phyloP scores from a whole-genome alignment of 1,139 yeast genomes.

The Blastobotrys malaysiensis region DNA sequence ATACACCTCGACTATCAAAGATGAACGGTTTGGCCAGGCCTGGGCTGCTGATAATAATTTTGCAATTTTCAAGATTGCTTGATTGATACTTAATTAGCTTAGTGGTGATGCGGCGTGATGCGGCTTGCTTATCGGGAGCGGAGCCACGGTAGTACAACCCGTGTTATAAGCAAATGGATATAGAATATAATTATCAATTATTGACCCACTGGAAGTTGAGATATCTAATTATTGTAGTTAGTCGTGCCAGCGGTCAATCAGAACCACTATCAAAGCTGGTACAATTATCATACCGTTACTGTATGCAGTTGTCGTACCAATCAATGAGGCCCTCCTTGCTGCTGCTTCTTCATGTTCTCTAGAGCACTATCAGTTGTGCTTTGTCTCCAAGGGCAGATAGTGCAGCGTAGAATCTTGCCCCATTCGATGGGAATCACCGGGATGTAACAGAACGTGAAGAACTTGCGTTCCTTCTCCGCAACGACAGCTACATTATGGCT shows the following conservation, averaged over 20 bases:
- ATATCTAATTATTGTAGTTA: too few species aligned
- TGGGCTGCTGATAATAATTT: not conserved
- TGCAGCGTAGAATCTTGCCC: conserved; percentile 41
- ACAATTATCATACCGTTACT: too few species aligned
- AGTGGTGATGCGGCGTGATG: not conserved
- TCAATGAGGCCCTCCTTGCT: conserved; percentile 9
- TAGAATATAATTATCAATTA: too few species aligned
- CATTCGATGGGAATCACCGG: conserved; percentile 45
- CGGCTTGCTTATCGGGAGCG: not conserved
- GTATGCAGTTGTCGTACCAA: too few species aligned
- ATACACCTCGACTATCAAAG: not conserved
- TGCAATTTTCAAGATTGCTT: not conserved
- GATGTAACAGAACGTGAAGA: conserved; percentile 43
- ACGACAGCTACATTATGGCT: conserved; percentile 39
- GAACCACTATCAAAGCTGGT: too few species aligned
- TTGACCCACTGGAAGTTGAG: too few species aligned
- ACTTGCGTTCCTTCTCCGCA: conserved; percentile 42
- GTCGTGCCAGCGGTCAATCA: too few species aligned
- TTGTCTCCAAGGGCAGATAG: conserved; percentile 44
- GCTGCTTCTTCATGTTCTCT: conserved; percentile 32
- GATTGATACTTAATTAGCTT: not conserved
- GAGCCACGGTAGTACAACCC: too few species aligned
- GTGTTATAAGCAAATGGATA: too few species aligned
- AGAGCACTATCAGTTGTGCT: conserved; percentile 36
- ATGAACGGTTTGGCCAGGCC: not conserved